phyloP scores from a whole-genome alignment of 73 alveolate genomes.

The Paramecium caudatum region DNA sequence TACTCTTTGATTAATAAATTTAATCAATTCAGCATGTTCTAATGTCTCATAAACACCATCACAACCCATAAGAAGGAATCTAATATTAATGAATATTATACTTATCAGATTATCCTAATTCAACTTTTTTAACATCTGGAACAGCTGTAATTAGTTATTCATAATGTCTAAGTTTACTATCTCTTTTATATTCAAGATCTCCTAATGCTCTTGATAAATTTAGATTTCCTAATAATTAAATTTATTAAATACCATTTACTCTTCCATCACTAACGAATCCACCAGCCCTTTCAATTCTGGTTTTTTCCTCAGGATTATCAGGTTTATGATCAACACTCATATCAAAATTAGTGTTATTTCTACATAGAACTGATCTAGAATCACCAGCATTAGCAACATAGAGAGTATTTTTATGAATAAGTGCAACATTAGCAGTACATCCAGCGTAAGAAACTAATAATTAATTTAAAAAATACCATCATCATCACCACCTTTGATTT shows the following conservation, averaged over 20 bases:
- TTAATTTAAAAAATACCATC: neutral
- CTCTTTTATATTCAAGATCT: constrained; percentile 91
- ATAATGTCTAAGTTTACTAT: constrained; percentile 36
- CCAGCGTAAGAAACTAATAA: constrained; percentile 86
- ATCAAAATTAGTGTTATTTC: constrained; percentile 84
- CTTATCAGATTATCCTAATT: constrained; percentile 26
- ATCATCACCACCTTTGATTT: constrained; percentile 55
- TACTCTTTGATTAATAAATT: constrained; percentile 37
- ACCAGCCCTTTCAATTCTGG: constrained; percentile 88
- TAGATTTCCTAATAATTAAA: constrained; percentile 87
- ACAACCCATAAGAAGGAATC: constrained; percentile 68
- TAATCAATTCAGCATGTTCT: constrained; percentile 53
- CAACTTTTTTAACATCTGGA: constrained; percentile 66
- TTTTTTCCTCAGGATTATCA: constrained; percentile 84
- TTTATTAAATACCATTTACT: constrained; percentile 85
- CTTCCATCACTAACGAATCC: constrained; percentile 88
- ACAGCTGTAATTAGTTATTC: constrained; percentile 73
- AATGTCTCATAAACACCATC: constrained; percentile 65
- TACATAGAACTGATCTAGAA: constrained; percentile 91
- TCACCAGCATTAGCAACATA: constrained; percentile 96
- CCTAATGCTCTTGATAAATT: constrained; percentile 93
- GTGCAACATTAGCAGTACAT: constrained; percentile 91
- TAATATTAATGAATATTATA: neutral
- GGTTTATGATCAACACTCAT: constrained; percentile 96
- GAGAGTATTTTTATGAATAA: constrained; percentile 81